Percentiles rank a stretch among this genome's conserved stretches.
Evolutionary conservation across 257 asterid genomes (phyloP).

Genomic region (Datura wrightii): DNA sequence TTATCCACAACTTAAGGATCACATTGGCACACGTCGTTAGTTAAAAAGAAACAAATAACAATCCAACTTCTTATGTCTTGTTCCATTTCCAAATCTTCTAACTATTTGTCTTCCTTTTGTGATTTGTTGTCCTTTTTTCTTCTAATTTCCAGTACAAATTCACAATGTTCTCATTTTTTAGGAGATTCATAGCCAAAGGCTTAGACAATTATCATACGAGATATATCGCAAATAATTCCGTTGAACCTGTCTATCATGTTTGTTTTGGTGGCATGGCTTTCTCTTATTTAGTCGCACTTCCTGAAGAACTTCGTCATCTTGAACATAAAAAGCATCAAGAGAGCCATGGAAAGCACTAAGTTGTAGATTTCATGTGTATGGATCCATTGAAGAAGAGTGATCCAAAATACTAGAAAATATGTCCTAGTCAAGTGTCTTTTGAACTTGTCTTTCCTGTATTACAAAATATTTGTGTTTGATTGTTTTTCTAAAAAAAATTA

Average conservation of each 20-base stretch:
- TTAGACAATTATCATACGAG: constrained; percentile 25
- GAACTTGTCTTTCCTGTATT: background rate
- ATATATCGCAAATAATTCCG: background rate
- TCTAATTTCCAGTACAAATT: background rate
- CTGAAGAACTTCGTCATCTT: constrained; percentile 28
- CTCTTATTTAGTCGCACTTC: constrained; percentile 21
- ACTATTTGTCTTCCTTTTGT: background rate
- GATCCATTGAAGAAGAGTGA: background rate
- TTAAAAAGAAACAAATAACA: background rate
- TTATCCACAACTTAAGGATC: constrained; percentile 24
- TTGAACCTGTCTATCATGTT: background rate
- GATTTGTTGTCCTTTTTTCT: background rate
- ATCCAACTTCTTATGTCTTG: background rate
- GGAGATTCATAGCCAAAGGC: constrained; percentile 19
- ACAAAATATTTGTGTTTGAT: background rate
- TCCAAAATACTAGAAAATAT: background rate
- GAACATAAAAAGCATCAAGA: constrained; percentile 20
- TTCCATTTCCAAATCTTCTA: background rate
- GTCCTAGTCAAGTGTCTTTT: background rate
- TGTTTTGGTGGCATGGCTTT: constrained; percentile 33
- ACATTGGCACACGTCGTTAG: background rate
- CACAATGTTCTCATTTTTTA: constrained; percentile 13
- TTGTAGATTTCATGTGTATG: constrained; percentile 20
- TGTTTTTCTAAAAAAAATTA: too few species aligned
- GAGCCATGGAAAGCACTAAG: constrained; percentile 3